These are phyloP conservation scores for Macrophomina phaseolina DNA, from an alignment of 2,329 filamentous ascomycete species.

Conservation along the genomic window DNA sequence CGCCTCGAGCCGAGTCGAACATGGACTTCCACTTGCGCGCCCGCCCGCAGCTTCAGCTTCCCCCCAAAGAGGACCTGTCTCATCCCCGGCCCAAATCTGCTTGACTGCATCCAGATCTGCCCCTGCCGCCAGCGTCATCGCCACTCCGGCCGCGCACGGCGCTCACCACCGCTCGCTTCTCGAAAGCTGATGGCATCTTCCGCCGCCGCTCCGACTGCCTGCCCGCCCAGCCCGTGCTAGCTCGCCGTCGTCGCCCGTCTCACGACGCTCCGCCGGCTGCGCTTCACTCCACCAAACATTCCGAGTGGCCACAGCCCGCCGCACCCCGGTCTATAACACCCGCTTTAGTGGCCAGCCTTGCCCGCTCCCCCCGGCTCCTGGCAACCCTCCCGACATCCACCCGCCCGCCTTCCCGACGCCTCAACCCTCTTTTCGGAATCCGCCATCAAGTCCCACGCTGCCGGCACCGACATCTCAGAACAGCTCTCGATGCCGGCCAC, in stretches of 20 bases:
- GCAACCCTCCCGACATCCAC: conserved; percentile 10
- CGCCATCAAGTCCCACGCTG: not conserved
- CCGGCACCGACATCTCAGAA: conserved; percentile 5
- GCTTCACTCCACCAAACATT: conserved; percentile 22
- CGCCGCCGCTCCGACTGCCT: not conserved
- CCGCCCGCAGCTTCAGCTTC: conserved; percentile 17
- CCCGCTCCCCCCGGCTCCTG: not conserved
- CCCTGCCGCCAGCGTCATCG: conserved; percentile 10
- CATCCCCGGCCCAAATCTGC: conserved; percentile 1
- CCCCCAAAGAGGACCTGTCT: conserved; percentile 12
- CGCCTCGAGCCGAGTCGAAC: not conserved
- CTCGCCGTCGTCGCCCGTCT: not conserved
- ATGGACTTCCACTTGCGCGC: conserved; percentile 2
- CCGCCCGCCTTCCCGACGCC: conserved; percentile 22
- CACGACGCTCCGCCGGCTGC: not conserved
- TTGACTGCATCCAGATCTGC: not conserved
- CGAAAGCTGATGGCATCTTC: conserved; percentile 9
- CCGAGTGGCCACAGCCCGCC: conserved; percentile 6
- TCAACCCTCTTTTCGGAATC: conserved; percentile 21
- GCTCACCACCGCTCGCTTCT: not conserved
- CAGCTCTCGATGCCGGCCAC: conserved; percentile 4
- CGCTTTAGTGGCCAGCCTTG: conserved; percentile 17
- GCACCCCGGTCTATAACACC: conserved; percentile 9
- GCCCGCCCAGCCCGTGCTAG: not conserved
- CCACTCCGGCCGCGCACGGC: not conserved